Evolutionary conservation across 495 filamentous ascomycete species (phyloP).

Genomic region (Penicillium salamii): DNA sequence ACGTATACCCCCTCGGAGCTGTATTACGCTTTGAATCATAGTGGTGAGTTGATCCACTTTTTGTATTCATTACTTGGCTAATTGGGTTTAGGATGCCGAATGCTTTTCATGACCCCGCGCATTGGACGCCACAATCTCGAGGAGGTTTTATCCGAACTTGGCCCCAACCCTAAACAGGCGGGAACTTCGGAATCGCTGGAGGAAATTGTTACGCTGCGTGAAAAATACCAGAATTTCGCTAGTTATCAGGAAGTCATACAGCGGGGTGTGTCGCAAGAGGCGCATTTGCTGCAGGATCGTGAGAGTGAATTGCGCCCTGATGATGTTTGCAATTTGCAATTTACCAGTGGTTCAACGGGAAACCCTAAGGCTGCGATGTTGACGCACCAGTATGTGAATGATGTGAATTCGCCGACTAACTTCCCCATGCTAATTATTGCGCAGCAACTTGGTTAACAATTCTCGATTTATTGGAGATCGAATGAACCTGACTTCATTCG

Average conservation of each 20-base stretch:
- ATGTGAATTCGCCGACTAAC: not conserved
- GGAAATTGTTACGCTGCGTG: constrained; percentile 55
- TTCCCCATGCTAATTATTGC: not conserved
- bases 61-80: constrained; percentile 1
- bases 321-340: constrained; percentile 68
- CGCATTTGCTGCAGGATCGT: constrained; percentile 43
- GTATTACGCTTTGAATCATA: constrained; percentile 60
- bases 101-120: constrained; percentile 61
- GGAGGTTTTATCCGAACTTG: constrained; percentile 51
- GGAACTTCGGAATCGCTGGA: constrained; percentile 33
- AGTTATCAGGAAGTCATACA: constrained; percentile 50
- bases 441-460: constrained; percentile 68
- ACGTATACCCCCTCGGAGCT: constrained; percentile 66
- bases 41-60: constrained; percentile 40
- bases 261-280: constrained; percentile 26
- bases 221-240: constrained; percentile 44
- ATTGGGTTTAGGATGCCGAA: constrained; percentile 46
- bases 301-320: constrained; percentile 51
- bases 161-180: constrained; percentile 31
- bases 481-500: constrained; percentile 59
- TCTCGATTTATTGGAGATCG: constrained; percentile 66
- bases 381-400: constrained; percentile 57
- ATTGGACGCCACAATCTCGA: constrained; percentile 57
- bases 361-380: constrained; percentile 74
- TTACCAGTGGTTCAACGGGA: constrained; percentile 69